These are phyloP conservation scores for Cenchrus americanus DNA, from an alignment of 176 grass and related monocot species.

Conservation along the genomic window DNA sequence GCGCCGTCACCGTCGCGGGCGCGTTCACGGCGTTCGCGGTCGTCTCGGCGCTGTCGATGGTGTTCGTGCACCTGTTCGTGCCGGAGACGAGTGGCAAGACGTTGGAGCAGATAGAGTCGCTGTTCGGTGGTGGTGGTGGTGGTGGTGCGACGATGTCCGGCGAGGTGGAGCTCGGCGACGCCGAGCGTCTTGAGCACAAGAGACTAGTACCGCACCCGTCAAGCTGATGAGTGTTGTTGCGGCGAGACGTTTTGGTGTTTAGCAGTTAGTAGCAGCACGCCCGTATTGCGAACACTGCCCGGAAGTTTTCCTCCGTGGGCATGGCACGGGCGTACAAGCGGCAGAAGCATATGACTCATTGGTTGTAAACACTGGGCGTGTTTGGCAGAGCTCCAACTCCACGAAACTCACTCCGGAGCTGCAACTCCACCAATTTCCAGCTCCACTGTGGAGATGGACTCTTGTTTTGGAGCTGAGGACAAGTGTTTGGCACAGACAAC, in stretches of 20 bases:
- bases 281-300: too few relatives aligned
- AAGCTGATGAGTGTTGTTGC: background rate
- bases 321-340: background rate
- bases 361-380: too few relatives aligned
- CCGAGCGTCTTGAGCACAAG: conserved; percentile 38
- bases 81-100: conserved; percentile 80
- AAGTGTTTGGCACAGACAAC: too few relatives aligned
- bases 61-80: conserved; percentile 64
- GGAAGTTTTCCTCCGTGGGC: background rate
- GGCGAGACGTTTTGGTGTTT: background rate
- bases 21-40: conserved; percentile 68
- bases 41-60: conserved; percentile 61
- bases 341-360: background rate
- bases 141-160: background rate
- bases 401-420: too few relatives aligned
- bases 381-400: too few relatives aligned
- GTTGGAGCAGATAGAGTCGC: conserved; percentile 71
- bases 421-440: too few relatives aligned
- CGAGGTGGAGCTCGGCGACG: conserved; percentile 62
- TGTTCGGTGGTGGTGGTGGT: conserved; percentile 44
- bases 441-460: too few relatives aligned
- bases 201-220: background rate
- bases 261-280: too few relatives aligned
- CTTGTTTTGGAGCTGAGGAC: too few relatives aligned
- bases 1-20: conserved; percentile 52